Conservation (phyloP, 75 land plant species). For the Ceratopteris richardii region DNA sequence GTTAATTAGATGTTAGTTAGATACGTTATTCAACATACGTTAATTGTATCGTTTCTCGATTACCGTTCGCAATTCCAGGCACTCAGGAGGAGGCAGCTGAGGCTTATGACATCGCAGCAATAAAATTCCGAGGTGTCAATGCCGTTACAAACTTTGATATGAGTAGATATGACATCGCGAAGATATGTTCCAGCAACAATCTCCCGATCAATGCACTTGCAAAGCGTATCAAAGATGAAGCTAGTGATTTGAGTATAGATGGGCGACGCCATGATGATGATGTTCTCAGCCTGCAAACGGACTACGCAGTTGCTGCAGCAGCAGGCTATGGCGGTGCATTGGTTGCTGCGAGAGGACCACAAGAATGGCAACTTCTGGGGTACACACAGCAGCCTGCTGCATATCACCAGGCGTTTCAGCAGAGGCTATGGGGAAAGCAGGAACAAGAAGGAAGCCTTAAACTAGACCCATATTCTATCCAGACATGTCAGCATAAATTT, state of each 20-base stretch:
- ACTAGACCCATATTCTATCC: neutral
- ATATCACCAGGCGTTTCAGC: constrained; percentile 1
- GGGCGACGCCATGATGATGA: constrained; percentile 21
- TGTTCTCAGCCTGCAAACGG: neutral
- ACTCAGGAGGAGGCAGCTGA: constrained; percentile 20
- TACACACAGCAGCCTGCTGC: constrained; percentile 2
- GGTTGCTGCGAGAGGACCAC: neutral
- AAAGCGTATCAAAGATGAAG: constrained; percentile 10
- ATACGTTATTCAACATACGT: no score
- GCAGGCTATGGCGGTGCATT: neutral
- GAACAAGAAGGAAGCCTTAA: neutral
- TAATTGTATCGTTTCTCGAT: no score
- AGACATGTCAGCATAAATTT: neutral
- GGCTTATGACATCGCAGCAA: constrained; percentile 20
- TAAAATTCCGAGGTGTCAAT: constrained; percentile 15
- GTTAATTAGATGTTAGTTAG: no score
- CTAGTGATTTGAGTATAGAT: neutral
- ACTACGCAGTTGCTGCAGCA: neutral
- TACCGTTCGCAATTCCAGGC: no score
- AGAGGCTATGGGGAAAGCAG: constrained; percentile 2
- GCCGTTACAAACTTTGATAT: constrained; percentile 21
- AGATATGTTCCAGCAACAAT: constrained; percentile 32
- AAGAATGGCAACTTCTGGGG: constrained; percentile 4
- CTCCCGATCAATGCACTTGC: constrained; percentile 11
- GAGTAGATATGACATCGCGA: constrained; percentile 22